A percentile compares a stretch with the other conserved stretches of the same genome.
Evolutionary conservation across 345 rosid genomes (phyloP).

Genomic region (Ceriops tagal): DNA sequence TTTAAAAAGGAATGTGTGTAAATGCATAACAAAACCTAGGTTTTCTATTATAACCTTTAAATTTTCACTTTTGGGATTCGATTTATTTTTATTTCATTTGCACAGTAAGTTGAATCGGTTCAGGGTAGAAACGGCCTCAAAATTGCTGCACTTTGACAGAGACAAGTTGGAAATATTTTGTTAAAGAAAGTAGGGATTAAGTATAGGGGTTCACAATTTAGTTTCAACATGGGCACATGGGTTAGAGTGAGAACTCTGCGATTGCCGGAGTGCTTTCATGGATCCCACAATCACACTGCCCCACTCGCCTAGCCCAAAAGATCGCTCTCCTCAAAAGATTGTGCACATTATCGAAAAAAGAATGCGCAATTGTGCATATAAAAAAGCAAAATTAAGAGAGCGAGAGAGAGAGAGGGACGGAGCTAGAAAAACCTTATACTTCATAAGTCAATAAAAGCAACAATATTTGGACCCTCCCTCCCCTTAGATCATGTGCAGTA

Average conservation of each 20-base stretch:
- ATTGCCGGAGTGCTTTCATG: slow-evolving; percentile 28
- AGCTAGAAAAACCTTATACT: background rate
- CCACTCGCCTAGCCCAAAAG: slow-evolving; percentile 13
- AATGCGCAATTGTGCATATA: background rate
- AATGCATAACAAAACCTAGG: accelerated
- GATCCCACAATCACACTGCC: slow-evolving; percentile 36
- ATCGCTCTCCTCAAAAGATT: slow-evolving; percentile 6
- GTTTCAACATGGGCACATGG: slow-evolving; percentile 41
- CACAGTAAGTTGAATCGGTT: too few species aligned
- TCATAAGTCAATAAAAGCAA: slow-evolving; percentile 28
- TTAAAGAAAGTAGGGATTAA: background rate
- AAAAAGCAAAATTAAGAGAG: background rate
- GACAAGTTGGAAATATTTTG: background rate
- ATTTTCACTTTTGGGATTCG: too few species aligned
- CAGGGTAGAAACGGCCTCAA: slow-evolving; percentile 6
- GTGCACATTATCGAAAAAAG: slow-evolving; percentile 21
- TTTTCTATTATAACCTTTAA: too few species aligned
- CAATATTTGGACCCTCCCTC: background rate
- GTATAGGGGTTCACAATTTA: background rate
- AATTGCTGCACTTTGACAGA: background rate
- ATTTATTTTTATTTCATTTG: too few species aligned
- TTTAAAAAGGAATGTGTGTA: too few species aligned
- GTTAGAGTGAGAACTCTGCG: background rate
- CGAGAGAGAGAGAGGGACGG: background rate
- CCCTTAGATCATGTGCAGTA: slow-evolving; percentile 10